Evolutionary conservation across 257 asterid genomes (phyloP), one percentile per base, ranked within the genome.

Genomic region (Gardenia jasminoides): DNA sequence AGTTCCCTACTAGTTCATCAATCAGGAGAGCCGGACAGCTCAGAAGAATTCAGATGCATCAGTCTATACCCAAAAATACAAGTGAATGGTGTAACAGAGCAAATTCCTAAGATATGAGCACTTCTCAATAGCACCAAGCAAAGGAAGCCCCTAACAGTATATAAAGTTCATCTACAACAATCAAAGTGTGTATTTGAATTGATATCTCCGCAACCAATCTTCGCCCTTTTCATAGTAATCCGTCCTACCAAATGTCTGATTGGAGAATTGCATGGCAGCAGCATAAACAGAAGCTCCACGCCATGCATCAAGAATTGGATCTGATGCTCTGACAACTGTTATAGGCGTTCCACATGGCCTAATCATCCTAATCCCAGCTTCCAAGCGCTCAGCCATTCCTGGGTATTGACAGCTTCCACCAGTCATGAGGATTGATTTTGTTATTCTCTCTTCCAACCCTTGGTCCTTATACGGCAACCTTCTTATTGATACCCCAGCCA

Each of bases 141-240:
- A 36, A 17, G 70, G 22, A 17, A 52, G 22, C 15, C 59, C 58
- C 19, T 12, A 52, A 13, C 20, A 36, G 4, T 19, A 56, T 4
- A 20, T 22, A 56, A 20, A 56, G 64, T 56, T 67, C 84, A 67
- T 20, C 81, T n/a, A 28, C 28, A 56, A 59, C 44, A 65, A 65
- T 90, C 85, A 92, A 58, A 89, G 65, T 1, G 88, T 77, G 84
- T 95, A 93, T 74, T 83, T 88, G 17, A 92, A 82, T 67, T 86
- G 92, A 77, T 93, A 92, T 76, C 83, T 69, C 73, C 92, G 83
- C 43, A 95, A 91, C 97, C 97, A 90, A 79, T 92, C 98, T 82
- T 93, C 98, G 13, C 99, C 99, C 80, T 93, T 95, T 80, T 95
- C 97, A 20, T 85, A 92, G 80, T 93, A 96, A 88, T 96, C 99